These are phyloP conservation scores for Austroboletus festivus DNA, from an alignment of 768 basidiomycete genomes.

Conservation along the genomic window DNA sequence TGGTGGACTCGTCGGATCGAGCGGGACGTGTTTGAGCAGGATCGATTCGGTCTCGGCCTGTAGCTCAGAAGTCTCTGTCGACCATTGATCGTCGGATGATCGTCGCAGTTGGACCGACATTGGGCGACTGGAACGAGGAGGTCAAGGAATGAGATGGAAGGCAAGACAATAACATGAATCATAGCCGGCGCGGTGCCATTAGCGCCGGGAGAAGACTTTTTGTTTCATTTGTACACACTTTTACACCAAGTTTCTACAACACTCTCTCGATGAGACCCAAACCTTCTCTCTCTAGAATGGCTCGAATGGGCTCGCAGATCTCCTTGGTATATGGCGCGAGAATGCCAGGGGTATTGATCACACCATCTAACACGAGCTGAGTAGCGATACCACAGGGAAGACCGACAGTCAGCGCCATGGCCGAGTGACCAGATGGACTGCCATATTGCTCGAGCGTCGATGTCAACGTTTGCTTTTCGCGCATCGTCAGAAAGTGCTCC, in stretches of 20 bases:
- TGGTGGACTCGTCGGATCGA: constrained; percentile 26
- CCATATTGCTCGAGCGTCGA: constrained; percentile 92
- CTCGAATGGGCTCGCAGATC: constrained; percentile 73
- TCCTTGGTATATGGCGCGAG: constrained; percentile 85
- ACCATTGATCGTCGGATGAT: constrained; percentile 55
- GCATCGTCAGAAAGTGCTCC: constrained; percentile 1
- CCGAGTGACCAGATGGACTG: constrained; percentile 70
- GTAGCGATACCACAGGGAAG: constrained; percentile 92
- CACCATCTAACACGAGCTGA: constrained; percentile 88
- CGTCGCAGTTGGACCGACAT: constrained; percentile 28
- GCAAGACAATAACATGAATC: too few relatives aligned
- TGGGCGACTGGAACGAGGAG: neutral
- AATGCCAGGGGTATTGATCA: constrained; percentile 73
- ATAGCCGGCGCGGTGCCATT: neutral
- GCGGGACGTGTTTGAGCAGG: constrained; percentile 54
- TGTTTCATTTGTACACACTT: too few relatives aligned
- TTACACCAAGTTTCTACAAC: constrained; percentile 43
- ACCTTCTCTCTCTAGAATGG: constrained; percentile 68
- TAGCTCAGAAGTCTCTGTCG: constrained; percentile 56
- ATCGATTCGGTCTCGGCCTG: constrained; percentile 68
- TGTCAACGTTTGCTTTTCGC: constrained; percentile 70
- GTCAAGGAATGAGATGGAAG: too few relatives aligned
- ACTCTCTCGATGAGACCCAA: constrained; percentile 69
- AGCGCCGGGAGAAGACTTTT: too few relatives aligned
- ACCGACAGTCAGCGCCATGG: constrained; percentile 92